These are phyloP conservation scores for Huntiella abstrusa DNA, from an alignment of 2,329 filamentous ascomycete species.

Conservation along the genomic window DNA sequence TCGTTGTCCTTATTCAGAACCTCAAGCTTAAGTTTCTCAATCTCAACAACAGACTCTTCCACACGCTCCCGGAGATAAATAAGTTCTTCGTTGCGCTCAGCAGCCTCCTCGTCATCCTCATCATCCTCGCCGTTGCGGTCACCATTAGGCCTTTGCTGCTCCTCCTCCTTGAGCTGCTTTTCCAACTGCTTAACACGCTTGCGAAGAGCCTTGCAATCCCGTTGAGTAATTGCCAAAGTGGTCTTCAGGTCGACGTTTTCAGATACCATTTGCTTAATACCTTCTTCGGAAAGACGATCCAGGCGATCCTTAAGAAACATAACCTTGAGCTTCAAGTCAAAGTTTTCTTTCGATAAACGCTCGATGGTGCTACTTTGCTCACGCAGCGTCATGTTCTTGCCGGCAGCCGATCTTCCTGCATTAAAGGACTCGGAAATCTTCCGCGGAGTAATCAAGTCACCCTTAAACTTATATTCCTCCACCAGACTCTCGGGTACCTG, in stretches of 20 bases:
- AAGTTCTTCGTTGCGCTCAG: constrained; percentile 69
- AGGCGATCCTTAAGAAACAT: constrained; percentile 90
- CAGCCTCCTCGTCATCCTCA: constrained; percentile 40
- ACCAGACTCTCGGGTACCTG: constrained; percentile 79
- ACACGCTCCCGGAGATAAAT: constrained; percentile 68
- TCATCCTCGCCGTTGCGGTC: constrained; percentile 36
- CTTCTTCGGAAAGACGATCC: constrained; percentile 85
- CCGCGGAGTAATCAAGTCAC: constrained; percentile 40
- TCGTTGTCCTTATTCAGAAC: constrained; percentile 64
- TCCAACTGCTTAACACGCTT: constrained; percentile 74
- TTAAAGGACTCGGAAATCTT: constrained; percentile 33
- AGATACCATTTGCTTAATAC: constrained; percentile 92
- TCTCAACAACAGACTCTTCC: constrained; percentile 65
- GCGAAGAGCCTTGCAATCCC: constrained; percentile 72
- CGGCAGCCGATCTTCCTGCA: constrained; percentile 27
- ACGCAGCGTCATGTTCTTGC: constrained; percentile 69
- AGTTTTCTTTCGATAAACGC: constrained; percentile 91
- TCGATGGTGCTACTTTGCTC: constrained; percentile 97
- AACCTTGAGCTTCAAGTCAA: constrained; percentile 90
- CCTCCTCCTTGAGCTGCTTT: constrained; percentile 51
- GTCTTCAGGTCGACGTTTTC: constrained; percentile 95
- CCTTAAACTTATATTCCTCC: constrained; percentile 65
- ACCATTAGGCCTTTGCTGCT: constrained; percentile 37
- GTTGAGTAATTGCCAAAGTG: constrained; percentile 68
- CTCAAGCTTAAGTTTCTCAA: constrained; percentile 66